Base-by-base conservation (phyloP, 139 green algal species). In the Tetraselmis chui region DNA sequence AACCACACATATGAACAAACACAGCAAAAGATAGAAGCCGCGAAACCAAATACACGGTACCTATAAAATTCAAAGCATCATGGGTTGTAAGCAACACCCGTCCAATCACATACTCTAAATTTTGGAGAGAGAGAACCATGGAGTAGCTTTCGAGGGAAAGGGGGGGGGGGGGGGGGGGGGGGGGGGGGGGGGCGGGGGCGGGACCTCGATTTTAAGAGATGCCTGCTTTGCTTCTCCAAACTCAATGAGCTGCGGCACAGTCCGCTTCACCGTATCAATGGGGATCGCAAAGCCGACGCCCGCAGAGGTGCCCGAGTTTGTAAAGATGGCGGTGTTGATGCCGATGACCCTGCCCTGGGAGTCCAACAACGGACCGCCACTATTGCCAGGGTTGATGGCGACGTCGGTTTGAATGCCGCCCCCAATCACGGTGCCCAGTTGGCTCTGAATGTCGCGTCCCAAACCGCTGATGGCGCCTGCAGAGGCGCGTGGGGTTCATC, bases 391-490 rank as follows among this genome's bases (percentile, higher is more conserved):
- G 77, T 80, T 80, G 77, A 80, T 80, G 77, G 77, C 23, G 28
- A 29, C 77, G 77, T 80, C 77, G 29, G 77, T 80, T 29, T 80
- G 77, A 18, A 80, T 30, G 77, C 23, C 23, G 29, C n/a, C n/a
- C 23, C n/a, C 29, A 32, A 94, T 94, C 28, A 59, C 2, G 77
- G 77, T 24, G 28, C 32, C 2, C 28, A 80, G 23, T 80, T 31
- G 29, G 79, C 81, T 89, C 31, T 88, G 84, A 79, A 80, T 80
- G 24, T 59, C 77, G 29, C 77, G 28, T 27, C 87, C 84, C 24
- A 94, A 45, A 0, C 87, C 91, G 27, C 59, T 87, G 31, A 96
- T 81, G 30, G 93, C 87, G 5, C 90, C 84, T 83, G 84, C 30
- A 76, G 24, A 25, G 74, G n/a, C n/a, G n/a, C n/a, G n/a, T n/a